phyloP scores from a whole-genome alignment of 345 rosid species.

The Bruguiera gymnorhiza region DNA sequence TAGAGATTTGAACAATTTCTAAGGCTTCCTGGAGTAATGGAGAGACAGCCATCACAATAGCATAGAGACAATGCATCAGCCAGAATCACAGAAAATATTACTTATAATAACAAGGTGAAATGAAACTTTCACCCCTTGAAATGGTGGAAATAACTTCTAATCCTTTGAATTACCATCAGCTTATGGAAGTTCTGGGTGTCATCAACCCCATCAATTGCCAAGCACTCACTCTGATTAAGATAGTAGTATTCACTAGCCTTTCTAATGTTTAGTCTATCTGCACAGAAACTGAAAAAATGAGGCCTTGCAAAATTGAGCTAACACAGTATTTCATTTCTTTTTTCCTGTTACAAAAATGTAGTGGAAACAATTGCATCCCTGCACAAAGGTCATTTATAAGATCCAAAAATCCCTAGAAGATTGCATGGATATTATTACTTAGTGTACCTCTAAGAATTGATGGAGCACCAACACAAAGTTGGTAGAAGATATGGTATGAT shows the following conservation, averaged over 20 bases:
- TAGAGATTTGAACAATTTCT: slow-evolving; percentile 59
- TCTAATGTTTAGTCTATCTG: slow-evolving; percentile 80
- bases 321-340: background rate
- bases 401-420: slow-evolving; percentile 11
- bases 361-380: background rate
- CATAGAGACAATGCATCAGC: slow-evolving; percentile 8
- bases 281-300: slow-evolving; percentile 18
- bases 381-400: background rate
- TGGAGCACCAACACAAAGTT: slow-evolving; percentile 94
- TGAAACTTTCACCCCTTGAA: slow-evolving; percentile 6
- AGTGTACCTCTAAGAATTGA: slow-evolving; percentile 68
- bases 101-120: background rate
- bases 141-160: slow-evolving; percentile 4
- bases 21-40: slow-evolving; percentile 62
- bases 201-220: slow-evolving; percentile 64
- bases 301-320: background rate
- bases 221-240: slow-evolving; percentile 84
- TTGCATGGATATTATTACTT: slow-evolving; percentile 6
- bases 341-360: background rate
- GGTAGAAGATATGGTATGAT: slow-evolving; percentile 87
- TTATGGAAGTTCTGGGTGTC: slow-evolving; percentile 65
- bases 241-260: slow-evolving; percentile 72
- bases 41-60: slow-evolving; percentile 11
- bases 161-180: slow-evolving; percentile 55
- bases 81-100: background rate